Percentiles rank a stretch among this genome's conserved stretches.
These are phyloP conservation scores for Dalbergia cultrata DNA, from an alignment of 306 rosid species.

Conservation along the genomic window DNA sequence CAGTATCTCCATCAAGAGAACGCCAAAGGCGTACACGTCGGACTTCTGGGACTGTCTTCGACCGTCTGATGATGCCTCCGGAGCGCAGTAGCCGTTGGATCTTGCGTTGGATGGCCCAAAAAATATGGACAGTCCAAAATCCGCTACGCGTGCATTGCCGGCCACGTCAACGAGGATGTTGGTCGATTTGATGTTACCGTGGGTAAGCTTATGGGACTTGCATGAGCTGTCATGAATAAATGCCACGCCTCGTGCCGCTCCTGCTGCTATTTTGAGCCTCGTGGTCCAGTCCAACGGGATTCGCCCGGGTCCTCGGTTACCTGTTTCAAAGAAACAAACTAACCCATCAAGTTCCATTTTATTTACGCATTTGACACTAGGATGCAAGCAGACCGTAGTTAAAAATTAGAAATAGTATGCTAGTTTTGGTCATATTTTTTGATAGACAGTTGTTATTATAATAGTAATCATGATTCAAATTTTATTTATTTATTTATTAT, in stretches of 20 bases:
- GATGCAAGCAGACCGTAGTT: no score
- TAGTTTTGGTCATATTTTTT: slow-evolving; percentile 43
- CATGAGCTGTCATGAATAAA: slow-evolving; percentile 70
- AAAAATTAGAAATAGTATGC: not conserved
- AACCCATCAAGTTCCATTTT: slow-evolving; percentile 4
- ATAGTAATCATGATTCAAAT: no score
- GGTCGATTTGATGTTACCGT: slow-evolving; percentile 90
- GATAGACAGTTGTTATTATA: no score
- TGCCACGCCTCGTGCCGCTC: slow-evolving; percentile 80
- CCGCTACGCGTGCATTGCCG: slow-evolving; percentile 72
- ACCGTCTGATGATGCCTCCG: slow-evolving; percentile 63
- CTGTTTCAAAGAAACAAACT: slow-evolving; percentile 40
- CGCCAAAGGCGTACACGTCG: slow-evolving; percentile 86
- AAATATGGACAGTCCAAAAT: slow-evolving; percentile 77
- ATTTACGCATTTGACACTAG: no score
- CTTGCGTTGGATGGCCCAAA: slow-evolving; percentile 46
- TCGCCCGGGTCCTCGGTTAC: slow-evolving; percentile 93
- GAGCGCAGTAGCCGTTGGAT: slow-evolving; percentile 83
- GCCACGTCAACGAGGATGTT: slow-evolving; percentile 72
- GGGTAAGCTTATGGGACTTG: slow-evolving; percentile 63
- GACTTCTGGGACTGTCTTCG: slow-evolving; percentile 71
- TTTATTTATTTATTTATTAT: no score
- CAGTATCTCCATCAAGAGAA: slow-evolving; percentile 77
- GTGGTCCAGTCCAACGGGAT: slow-evolving; percentile 94
- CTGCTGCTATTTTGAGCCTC: slow-evolving; percentile 79